A percentile compares a stretch with the other conserved stretches of the same genome.
phyloP scores from a whole-genome alignment of 2,329 filamentous ascomycete genomes.

The Colletotrichum magnum region DNA sequence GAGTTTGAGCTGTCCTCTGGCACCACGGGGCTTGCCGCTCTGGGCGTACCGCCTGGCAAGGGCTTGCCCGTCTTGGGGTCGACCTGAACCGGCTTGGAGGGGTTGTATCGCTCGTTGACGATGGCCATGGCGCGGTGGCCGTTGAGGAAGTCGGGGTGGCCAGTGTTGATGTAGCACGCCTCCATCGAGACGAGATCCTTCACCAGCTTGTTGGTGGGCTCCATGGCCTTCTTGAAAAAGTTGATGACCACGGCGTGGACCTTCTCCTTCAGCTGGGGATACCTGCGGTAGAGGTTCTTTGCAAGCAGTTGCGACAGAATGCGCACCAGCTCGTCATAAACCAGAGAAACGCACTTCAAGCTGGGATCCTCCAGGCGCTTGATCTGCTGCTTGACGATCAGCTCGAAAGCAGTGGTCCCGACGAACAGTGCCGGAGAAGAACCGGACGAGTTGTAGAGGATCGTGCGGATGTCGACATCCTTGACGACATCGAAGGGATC shows the following conservation, averaged over 20 bases:
- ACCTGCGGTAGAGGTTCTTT: conserved; percentile 92
- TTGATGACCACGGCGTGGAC: conserved; percentile 91
- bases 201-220: conserved; percentile 97
- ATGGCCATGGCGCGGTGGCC: conserved; percentile 98
- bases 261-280: conserved; percentile 96
- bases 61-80: conserved; percentile 99
- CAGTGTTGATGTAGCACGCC: conserved; percentile 97
- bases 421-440: conserved; percentile 97
- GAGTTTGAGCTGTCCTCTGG: conserved; percentile 69
- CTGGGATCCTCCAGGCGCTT: conserved; percentile 96
- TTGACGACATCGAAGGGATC: conserved; percentile 98
- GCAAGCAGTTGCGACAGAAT: conserved; percentile 91
- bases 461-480: conserved; percentile 96
- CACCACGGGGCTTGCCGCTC: conserved; percentile 82
- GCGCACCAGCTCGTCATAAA: conserved; percentile 97
- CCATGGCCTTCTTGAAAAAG: conserved; percentile 99
- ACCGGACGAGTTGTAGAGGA: conserved; percentile 99
- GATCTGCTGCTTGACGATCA: conserved; percentile 99
- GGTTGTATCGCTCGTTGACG: conserved; percentile 91
- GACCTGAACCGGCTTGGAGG: conserved; percentile 89
- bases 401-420: conserved; percentile 96
- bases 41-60: conserved; percentile 77
- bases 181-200: conserved; percentile 96
- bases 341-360: conserved; percentile 95
- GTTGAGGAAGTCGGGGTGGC: conserved; percentile 97